Evolutionary conservation across 2,329 filamentous ascomycete species (phyloP), one percentile per base, ranked within the genome.

Genomic region (Talaromyces pinophilus): DNA sequence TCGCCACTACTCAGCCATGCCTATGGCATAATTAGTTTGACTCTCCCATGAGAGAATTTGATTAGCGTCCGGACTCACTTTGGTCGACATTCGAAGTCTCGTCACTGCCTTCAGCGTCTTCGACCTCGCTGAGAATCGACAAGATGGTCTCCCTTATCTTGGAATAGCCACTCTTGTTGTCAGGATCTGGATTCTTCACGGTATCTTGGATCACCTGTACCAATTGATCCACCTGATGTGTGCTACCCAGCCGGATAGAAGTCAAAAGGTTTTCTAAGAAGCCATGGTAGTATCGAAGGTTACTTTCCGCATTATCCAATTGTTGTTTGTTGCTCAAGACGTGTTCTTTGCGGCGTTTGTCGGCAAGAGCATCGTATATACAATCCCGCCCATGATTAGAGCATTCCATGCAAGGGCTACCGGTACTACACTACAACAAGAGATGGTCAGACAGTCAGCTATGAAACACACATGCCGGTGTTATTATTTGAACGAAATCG

Each of bases 331-430:
- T 71, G 15, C 70, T 72, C 57, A 71, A 73, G 15, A 71, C 72
- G 5, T 72, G 69, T 13, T 73, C 72, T 66, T 79, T 79, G 50
- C 77, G 77, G 17, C 77, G 77, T 68, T 72, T 78, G 65, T 79
- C 77, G 63, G 74, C 70, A 60, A 63, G 61, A 66, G 77, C 73
- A 63, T 79, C 74, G 69, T 76, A 73, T 44, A 76, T 19, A 63
- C 77, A 79, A 17, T 74, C 71, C 42, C 77, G 73, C 40, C 67
- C 67, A 65, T 79, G 77, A 8, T 72, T 64, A 19, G 69, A 55
- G 59, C 77, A 79, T 74, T 78, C 76, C 15, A 72, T 64, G 61
- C 77, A 79, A 25, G 76, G 76, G 13, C 57, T 66, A 3, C 70
- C 72, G 25, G 70, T 70, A 66, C 70, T 75, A 67, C 76, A 78